Evolutionary conservation across 148 eudicot genomes (phyloP), one percentile per base, ranked within the genome.

Genomic region (Gaultheria prostrata): DNA sequence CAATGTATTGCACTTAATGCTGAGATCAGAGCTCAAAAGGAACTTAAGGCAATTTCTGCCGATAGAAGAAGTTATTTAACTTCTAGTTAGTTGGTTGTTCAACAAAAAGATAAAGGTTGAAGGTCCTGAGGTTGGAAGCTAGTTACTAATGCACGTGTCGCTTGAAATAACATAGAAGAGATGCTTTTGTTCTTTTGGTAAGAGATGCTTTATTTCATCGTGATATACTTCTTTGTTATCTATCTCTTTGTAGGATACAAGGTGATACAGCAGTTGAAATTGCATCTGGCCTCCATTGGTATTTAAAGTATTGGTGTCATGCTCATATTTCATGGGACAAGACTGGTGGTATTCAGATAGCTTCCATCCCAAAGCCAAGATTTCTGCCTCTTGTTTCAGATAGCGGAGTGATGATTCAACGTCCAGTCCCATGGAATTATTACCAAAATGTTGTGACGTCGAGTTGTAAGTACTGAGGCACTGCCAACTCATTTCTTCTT

Each of bases 251-350:
- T 90, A 96, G 99, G 85, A 91, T 96, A 21, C 86, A 93, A 87
- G 99, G 99, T 79, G 91, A 91, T 28, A 87, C 97, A 12, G 95
- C 93, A 4, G 93, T 93, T 89, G 99, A 96, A 86, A 87, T 96
- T 80, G 88, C 92, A 79, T 93, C 98, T 39, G 99, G 98, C 50
- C 93, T 96, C 49, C 98, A 93, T 77, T 96, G 98, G 99, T 96
- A 96, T 88, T 83, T 96, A 30, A 96, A 96, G 86, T 93, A 93
- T 83, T 86, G 81, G 78, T 96, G 99, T 84, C 92, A 92, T 79
- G 99, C 93, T 84, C 99, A 94, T 88, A 83, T 96, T 86, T 96
- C 99, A 50, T 96, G 99, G 99, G 97, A 96, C 80, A 96, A 96
- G 90, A 94, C 99, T 53, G 99, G 99, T 78, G 98, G 99, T 26